Evolutionary conservation across 176 grass and related monocot species (phyloP).

Genomic region (Triticum urartu): DNA sequence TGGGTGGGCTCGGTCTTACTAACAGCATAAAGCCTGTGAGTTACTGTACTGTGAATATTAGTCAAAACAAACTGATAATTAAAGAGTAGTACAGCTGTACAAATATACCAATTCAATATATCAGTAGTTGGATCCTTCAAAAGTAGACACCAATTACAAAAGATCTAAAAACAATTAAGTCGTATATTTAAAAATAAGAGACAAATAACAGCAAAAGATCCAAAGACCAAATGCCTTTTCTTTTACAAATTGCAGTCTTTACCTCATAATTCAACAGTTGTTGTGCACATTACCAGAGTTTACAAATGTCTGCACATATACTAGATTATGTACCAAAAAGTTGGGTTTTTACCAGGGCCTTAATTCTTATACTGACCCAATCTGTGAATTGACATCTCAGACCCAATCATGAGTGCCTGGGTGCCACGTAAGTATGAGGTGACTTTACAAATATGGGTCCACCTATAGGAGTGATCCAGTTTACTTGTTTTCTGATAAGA

Average conservation of each 20-base stretch:
- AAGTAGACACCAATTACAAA: not conserved
- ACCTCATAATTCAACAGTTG: not conserved
- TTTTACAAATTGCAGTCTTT: not conserved
- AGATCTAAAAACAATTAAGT: not conserved
- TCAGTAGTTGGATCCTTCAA: not conserved
- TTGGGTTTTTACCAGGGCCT: not conserved
- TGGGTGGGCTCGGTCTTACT: not conserved
- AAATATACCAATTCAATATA: conserved; percentile 3
- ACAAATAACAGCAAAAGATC: no score
- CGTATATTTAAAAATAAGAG: not conserved
- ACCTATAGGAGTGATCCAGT: not conserved
- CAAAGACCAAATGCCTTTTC: not conserved
- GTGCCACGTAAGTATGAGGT: no score
- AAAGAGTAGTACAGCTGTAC: not conserved
- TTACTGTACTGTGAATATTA: not conserved
- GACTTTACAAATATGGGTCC: not conserved
- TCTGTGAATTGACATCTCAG: not conserved
- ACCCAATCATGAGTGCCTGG: not conserved
- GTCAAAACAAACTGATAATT: not conserved
- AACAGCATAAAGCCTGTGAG: not conserved
- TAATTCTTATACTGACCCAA: not conserved
- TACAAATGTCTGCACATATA: not conserved
- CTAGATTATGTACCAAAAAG: not conserved
- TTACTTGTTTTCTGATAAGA: not conserved
- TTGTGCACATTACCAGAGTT: not conserved